Percentiles rank a stretch among this genome's conserved stretches.
These are phyloP conservation scores for Mycena sp. DNA, from an alignment of 1,284 basidiomycete genomes.

Conservation along the genomic window DNA sequence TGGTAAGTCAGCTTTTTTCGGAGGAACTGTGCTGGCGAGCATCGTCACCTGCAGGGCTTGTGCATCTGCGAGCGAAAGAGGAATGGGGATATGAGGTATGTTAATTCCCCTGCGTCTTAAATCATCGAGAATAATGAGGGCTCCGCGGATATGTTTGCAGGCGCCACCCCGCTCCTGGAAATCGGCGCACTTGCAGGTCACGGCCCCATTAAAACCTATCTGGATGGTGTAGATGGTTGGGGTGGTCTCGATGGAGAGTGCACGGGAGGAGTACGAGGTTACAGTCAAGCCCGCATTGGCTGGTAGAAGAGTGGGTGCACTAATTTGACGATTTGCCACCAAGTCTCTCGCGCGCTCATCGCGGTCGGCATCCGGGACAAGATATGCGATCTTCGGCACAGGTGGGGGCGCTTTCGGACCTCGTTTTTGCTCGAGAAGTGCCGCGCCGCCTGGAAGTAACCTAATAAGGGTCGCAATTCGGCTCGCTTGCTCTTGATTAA, in stretches of 20 bases:
- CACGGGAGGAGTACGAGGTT: slow-evolving; percentile 3
- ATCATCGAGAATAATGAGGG: not conserved
- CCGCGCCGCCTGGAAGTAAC: not conserved
- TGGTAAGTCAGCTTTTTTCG: not conserved
- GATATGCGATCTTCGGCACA: not conserved
- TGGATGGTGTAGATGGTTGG: not conserved
- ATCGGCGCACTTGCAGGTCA: not conserved
- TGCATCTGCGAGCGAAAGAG: too few species aligned
- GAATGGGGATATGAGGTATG: too few species aligned
- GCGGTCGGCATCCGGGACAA: not conserved
- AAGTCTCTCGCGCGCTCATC: not conserved
- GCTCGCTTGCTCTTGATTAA: not conserved
- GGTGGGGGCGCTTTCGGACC: not conserved
- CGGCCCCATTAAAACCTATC: not conserved
- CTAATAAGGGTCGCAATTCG: not conserved
- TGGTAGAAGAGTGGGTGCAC: not conserved
- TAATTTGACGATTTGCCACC: not conserved
- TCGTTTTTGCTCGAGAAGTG: not conserved
- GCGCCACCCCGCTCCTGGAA: not conserved
- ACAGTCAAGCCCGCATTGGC: not conserved
- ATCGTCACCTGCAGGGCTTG: too few species aligned
- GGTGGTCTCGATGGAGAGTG: not conserved
- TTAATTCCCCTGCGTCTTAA: not conserved
- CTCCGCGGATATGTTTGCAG: slow-evolving; percentile 11
- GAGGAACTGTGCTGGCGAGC: not conserved